Base-by-base conservation (phyloP, 768 basidiomycete species). In the Trametes villosa region DNA sequence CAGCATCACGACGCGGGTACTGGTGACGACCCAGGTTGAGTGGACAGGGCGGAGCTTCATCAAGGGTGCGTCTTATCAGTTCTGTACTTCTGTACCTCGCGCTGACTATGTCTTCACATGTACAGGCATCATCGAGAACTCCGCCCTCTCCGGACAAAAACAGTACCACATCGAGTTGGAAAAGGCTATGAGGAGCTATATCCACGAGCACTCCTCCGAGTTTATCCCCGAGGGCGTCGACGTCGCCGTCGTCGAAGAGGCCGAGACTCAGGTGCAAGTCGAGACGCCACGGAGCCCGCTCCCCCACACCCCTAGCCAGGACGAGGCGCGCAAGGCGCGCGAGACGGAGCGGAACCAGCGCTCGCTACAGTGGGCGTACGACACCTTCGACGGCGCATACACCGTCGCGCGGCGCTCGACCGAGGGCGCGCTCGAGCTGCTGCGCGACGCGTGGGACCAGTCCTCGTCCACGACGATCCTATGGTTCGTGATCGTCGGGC, bases 31-130 rank as follows among this genome's bases (percentile, higher is more conserved):
- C 4, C 85, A 90, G 64, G 92, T 98, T 1, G 96, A 98, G 61
- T 99, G 96, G 95, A 93, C 92, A 0, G 96, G 96, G 44, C 83
- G 94, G 67, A 96, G 93, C 76, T 98, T 98, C 76, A 95, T 99
- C 74, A 96, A 92, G 76, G 90, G 95, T 94, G 58, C 65, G 78
- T 61, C 49, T 33, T 49, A 46, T 22, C 44, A 49, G 20, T 30
- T 33, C 40, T 44, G n/a, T 17, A 20, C 31, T 15, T 15, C 2
- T 1, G 18, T 55, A 38, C 13, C 4, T 38, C 15, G 15, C n/a
- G 40, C 27, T n/a, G 17, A 18, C 2, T 20, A 26, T 47, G 2
- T 6, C 13, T 9, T 0, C 18, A n/a, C 34, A 30, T 29, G 8
- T 17, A 22, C 67, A 96, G 96, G 93, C 55, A 92, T 99, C 65